A percentile compares a stretch with the other conserved stretches of the same genome.
Conservation (phyloP, 176 grass and related monocot genomes). For the Ampelocalamus luodianensis region DNA sequence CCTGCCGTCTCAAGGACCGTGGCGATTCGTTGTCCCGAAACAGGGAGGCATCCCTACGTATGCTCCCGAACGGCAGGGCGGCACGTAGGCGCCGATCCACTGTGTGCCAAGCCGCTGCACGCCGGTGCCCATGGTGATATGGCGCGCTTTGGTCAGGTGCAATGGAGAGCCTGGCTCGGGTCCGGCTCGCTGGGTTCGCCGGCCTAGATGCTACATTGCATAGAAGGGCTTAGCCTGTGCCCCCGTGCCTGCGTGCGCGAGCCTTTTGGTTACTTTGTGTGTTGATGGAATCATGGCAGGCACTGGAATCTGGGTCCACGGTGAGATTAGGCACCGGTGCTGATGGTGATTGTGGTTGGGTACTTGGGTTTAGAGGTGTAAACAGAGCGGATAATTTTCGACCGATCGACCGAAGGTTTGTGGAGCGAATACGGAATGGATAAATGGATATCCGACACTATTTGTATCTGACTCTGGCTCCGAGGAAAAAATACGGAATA, state of each 20-base stretch:
- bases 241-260: no score
- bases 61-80: slow-evolving; percentile 1
- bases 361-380: neutral
- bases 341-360: neutral
- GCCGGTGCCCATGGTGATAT: neutral
- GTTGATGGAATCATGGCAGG: neutral
- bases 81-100: slow-evolving; percentile 23
- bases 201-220: neutral
- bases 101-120: neutral
- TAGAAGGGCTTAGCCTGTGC: neutral
- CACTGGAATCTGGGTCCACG: neutral
- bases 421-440: no score
- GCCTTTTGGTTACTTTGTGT: neutral
- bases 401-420: no score
- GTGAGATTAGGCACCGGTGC: neutral
- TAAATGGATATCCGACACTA: no score
- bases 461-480: accelerated
- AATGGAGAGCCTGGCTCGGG: neutral
- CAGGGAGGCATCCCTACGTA: neutral
- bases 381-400: no score
- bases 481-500: no score
- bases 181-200: neutral
- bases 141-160: slow-evolving; percentile 6
- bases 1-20: neutral
- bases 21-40: slow-evolving; percentile 35